Evolutionary conservation across 345 rosid genomes (phyloP).

Genomic region (Ceriops decandra): DNA sequence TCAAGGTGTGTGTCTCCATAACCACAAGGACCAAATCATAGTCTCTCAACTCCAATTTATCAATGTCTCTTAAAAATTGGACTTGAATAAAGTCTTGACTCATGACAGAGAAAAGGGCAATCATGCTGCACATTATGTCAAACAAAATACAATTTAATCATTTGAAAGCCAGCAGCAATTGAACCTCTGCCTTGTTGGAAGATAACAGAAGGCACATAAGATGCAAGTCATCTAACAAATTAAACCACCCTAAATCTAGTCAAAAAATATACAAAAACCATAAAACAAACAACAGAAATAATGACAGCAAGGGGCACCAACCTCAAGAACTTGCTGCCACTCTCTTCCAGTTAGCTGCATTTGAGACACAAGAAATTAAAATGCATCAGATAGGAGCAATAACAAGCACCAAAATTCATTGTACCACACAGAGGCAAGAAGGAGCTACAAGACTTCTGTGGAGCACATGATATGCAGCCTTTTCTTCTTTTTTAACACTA

Average conservation of each 20-base stretch:
- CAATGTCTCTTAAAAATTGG: neutral
- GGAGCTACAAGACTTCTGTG: too few species aligned
- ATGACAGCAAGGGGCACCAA: constrained; percentile 24
- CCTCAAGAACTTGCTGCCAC: constrained; percentile 83
- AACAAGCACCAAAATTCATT: neutral
- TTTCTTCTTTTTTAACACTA: too few species aligned
- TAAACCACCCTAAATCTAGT: constrained; percentile 4
- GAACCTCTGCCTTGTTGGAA: constrained; percentile 14
- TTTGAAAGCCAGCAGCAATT: constrained; percentile 18
- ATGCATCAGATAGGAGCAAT: neutral
- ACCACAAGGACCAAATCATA: neutral
- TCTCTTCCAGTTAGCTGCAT: constrained; percentile 61
- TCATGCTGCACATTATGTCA: constrained; percentile 49
- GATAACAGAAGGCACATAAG: constrained; percentile 1
- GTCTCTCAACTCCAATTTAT: neutral
- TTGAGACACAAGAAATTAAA: neutral
- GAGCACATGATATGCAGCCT: too few species aligned
- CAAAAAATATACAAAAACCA: constrained; percentile 1
- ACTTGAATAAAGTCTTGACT: constrained; percentile 35
- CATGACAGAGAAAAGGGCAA: constrained; percentile 46
- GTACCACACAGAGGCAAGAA: neutral
- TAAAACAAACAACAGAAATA: neutral
- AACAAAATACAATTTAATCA: constrained; percentile 34
- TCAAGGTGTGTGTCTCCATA: neutral
- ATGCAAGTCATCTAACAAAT: constrained; percentile 5